A percentile compares a stretch with the other conserved stretches of the same genome.
These are phyloP conservation scores for Houttuynia cordata DNA, from an alignment of 164 flowering plant species.

Conservation along the genomic window DNA sequence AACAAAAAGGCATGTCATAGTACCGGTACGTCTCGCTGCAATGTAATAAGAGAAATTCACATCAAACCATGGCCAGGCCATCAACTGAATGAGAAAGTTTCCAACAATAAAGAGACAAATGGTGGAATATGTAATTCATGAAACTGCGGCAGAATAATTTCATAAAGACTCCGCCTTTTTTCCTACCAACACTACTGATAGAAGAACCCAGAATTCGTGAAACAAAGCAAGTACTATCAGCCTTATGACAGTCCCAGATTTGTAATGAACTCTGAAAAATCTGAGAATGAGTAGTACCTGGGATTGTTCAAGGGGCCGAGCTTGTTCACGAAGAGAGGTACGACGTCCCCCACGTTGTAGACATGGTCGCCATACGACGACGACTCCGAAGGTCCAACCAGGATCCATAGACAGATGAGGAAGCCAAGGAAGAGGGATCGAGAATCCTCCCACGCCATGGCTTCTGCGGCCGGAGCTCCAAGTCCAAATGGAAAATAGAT, in stretches of 20 bases:
- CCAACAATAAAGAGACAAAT: too few relatives aligned
- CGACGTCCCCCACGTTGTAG: constrained; percentile 3
- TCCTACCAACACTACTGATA: too few relatives aligned
- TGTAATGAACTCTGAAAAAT: background rate
- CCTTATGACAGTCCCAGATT: background rate
- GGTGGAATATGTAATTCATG: too few relatives aligned
- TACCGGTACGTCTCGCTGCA: constrained; percentile 88
- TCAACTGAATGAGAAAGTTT: too few relatives aligned
- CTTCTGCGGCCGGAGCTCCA: background rate
- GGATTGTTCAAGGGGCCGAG: constrained; percentile 7
- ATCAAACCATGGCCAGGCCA: background rate
- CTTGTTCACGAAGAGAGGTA: constrained; percentile 5
- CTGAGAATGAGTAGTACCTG: background rate
- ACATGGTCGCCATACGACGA: background rate
- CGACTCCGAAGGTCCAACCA: background rate
- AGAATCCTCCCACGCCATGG: background rate
- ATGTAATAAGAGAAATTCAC: constrained; percentile 6
- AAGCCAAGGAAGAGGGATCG: background rate
- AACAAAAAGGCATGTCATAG: constrained; percentile 78
- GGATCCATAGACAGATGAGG: background rate
- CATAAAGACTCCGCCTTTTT: too few relatives aligned
- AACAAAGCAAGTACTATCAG: too few relatives aligned
- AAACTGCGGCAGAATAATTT: too few relatives aligned
- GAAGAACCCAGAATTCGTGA: too few relatives aligned
- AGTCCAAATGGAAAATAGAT: background rate